Evolutionary conservation across 1,139 yeast species (phyloP).

Genomic region (Zhuliangozyma blackwelliae): DNA sequence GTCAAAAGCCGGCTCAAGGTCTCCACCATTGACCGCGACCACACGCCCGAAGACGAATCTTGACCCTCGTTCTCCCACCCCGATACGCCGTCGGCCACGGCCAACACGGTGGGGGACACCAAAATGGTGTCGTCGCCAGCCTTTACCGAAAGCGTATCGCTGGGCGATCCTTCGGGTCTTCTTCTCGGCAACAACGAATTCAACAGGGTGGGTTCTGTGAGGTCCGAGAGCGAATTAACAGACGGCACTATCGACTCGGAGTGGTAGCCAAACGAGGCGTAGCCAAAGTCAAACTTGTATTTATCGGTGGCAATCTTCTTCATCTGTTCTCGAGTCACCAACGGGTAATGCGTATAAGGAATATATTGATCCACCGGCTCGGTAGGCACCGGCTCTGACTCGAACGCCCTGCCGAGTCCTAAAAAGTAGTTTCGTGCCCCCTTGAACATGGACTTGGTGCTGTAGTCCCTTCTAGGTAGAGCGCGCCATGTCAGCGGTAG

Average conservation of each 20-base stretch:
- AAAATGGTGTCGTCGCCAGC: constrained; percentile 66
- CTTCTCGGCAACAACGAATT: constrained; percentile 48
- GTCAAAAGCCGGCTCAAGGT: constrained; percentile 48
- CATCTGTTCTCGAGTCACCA: constrained; percentile 40
- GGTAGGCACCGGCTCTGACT: constrained; percentile 1
- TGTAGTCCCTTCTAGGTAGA: not conserved
- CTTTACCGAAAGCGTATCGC: constrained; percentile 49
- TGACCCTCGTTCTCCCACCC: constrained; percentile 52
- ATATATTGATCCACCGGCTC: constrained; percentile 23
- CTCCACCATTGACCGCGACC: constrained; percentile 56
- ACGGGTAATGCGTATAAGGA: constrained; percentile 41
- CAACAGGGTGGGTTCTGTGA: constrained; percentile 47
- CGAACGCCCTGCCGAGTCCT: constrained; percentile 15
- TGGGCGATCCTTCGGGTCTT: constrained; percentile 51
- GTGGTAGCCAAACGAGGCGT: constrained; percentile 49
- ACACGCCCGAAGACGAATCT: constrained; percentile 42
- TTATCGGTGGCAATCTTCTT: constrained; percentile 32
- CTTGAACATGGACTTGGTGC: constrained; percentile 15
- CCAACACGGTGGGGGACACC: constrained; percentile 51
- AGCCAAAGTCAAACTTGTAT: constrained; percentile 43
- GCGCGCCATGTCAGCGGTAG: too few relatives aligned
- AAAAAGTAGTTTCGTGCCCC: constrained; percentile 28
- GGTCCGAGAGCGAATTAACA: constrained; percentile 48
- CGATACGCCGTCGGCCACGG: constrained; percentile 59
- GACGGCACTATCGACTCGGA: constrained; percentile 35